Evolutionary conservation across 2,329 filamentous ascomycete species (phyloP), one percentile per base, ranked within the genome.

Genomic region (Aspergillus ibericus): DNA sequence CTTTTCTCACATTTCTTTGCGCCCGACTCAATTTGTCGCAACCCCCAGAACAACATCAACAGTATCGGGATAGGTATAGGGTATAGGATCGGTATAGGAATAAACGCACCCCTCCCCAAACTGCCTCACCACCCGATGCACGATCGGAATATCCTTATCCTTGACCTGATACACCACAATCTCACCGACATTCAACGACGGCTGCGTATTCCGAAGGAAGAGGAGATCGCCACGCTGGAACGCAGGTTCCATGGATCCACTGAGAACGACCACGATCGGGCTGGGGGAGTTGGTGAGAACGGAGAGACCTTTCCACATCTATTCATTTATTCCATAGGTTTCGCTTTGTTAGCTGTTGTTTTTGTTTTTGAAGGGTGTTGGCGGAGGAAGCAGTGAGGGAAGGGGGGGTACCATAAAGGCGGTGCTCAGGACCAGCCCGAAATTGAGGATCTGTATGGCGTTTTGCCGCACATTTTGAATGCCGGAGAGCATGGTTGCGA

Each of bases 101-200:
- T 36, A 20, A 18, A 66, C 68, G 20, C 65, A 74, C 72, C 64
- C 69, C 20, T 85, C 84, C 2, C 74, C 73, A 75, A 85, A 88
- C 64, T 82, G 82, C 77, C 93, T 85, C 55, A 98, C 89, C 9
- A 98, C 85, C 52, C 95, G 83, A 80, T 99, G 95, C 66, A 99
- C 95, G 76, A 99, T 99, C 29, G 95, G 95, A 63, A 99, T 98
- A 66, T 96, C 91, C 82, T 98, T 99, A 58, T 89, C 92, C 74
- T 87, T 85, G 55, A 96, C 90, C 72, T 96, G 96, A 78, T 90
- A 91, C 49, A 91, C 88, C 65, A 91, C 88, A 61, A 90, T 82
- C 76, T 91, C 88, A 16, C 88, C 88, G 47, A 91, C 80, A 68
- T 89, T 83, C 1, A 87, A 88, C 44, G 88, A 82, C 51, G 78